A percentile compares a stretch with the other conserved stretches of the same genome.
Evolutionary conservation across 1,284 basidiomycete genomes (phyloP).

Genomic region (Xerocomus minutiporus): DNA sequence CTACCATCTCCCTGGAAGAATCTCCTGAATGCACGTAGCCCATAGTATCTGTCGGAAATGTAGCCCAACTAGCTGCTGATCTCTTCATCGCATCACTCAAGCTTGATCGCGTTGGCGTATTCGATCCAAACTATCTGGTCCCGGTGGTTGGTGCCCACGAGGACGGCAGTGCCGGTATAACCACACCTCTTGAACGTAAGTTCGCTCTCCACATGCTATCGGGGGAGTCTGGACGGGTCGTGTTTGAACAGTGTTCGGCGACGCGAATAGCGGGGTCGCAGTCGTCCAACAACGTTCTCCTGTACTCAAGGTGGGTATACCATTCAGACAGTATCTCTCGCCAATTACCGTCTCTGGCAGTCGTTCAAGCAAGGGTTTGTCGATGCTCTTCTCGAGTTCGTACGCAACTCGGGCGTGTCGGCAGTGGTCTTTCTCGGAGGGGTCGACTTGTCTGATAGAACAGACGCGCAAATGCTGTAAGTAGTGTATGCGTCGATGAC

Average conservation of each 20-base stretch:
- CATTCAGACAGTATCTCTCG: not conserved
- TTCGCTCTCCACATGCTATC: conserved; percentile 1
- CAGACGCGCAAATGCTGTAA: conserved; percentile 72
- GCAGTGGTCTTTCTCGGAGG: conserved; percentile 64
- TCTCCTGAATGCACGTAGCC: conserved; percentile 46
- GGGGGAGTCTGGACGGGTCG: not conserved
- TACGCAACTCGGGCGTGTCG: conserved; percentile 44
- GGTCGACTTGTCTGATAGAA: conserved; percentile 68
- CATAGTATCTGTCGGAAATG: conserved; percentile 74
- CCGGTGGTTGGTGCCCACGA: conserved; percentile 68
- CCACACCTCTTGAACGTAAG: conserved; percentile 71
- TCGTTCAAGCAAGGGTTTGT: conserved; percentile 66
- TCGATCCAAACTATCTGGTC: conserved; percentile 58
- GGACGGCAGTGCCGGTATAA: conserved; percentile 52
- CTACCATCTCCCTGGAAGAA: not conserved
- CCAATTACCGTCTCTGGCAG: conserved; percentile 34
- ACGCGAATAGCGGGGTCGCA: conserved; percentile 42
- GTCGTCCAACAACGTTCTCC: conserved; percentile 77
- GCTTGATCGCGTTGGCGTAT: conserved; percentile 55
- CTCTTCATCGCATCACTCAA: conserved; percentile 63
- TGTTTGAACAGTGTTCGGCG: conserved; percentile 57
- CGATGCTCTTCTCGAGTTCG: conserved; percentile 51
- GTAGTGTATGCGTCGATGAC: conserved; percentile 38
- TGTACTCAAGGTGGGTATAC: conserved; percentile 54
- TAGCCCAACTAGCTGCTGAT: conserved; percentile 72